Base-by-base conservation (phyloP, 2,329 filamentous ascomycete genomes). In the Orbilia brochopaga region DNA sequence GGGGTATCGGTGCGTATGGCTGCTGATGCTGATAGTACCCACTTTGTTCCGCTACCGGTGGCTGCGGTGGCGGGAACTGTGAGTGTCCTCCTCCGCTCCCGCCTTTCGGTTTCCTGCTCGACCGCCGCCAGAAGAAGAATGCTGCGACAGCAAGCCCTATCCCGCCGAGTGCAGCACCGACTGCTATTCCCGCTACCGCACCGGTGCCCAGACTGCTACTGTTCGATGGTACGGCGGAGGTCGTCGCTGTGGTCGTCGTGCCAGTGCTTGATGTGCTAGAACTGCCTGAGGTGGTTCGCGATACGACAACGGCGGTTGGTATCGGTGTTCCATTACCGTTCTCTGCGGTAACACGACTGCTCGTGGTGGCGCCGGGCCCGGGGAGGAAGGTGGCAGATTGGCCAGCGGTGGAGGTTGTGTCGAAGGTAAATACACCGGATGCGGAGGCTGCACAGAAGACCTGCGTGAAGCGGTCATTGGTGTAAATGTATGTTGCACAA, bases 111-210 rank as follows among this genome's bases (percentile, higher is more conserved):
- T 40, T 64, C 17, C 55, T 64, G 23, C 46, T 48, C 10, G 44
- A 40, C 8, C 59, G 59, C n/a, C 66, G 66, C 66, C 66, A 70
- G 8, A 70, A 37, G 59, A 70, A 70, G 66, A 70, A 70, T 2
- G 30, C 66, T 35, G 58, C 66, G 23, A 70, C 44, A 5, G 66
- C 66, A 19, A 63, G 59, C 30, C 44, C 66, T n/a, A 70, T 70
- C 24, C 66, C 66, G 13, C 54, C 46, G 23, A 70, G 21, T 15
- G 66, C 66, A 1, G 66, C 59, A 35, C 54, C 66, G 54, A 70
- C 59, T n/a, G 59, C 66, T 17, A 70, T 70, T 55, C 66, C 66
- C 15, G 66, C 66, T 7, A 64, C 59, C 11, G 66, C 66, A 23
- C 66, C 66, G 15, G 66, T 59, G 42, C 66, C 44, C 7, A 70